Percentiles rank a stretch among this genome's conserved stretches.
Evolutionary conservation across 768 basidiomycete genomes (phyloP).

Genomic region (Mrakia frigida): DNA sequence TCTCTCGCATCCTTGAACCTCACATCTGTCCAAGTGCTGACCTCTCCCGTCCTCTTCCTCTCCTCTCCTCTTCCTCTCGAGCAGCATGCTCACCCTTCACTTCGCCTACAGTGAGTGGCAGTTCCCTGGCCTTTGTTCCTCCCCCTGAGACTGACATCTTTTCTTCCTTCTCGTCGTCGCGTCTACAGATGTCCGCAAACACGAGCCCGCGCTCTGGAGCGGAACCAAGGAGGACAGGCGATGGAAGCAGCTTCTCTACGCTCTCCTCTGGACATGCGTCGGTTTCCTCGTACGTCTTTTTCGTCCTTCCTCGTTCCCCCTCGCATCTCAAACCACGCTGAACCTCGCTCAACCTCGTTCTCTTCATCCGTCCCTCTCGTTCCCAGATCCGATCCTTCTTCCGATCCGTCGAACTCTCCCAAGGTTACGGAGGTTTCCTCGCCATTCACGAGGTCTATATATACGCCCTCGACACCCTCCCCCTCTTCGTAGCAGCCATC

Average conservation of each 20-base stretch:
- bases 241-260: conserved; percentile 26
- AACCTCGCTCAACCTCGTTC: not conserved
- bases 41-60: not conserved
- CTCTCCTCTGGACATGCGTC: conserved; percentile 27
- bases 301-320: not conserved
- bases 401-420: conserved; percentile 17
- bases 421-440: conserved; percentile 4
- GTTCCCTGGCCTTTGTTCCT: not conserved
- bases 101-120: not conserved
- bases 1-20: not conserved
- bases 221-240: conserved; percentile 13
- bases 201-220: conserved; percentile 29
- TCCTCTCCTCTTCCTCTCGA: not conserved
- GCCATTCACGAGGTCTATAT: conserved; percentile 18
- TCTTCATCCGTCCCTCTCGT: not conserved
- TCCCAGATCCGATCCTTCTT: conserved; percentile 27
- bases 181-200: conserved; percentile 16
- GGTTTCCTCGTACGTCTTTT: conserved; percentile 54
- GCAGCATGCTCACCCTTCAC: conserved; percentile 12
- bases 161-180: not conserved
- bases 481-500: conserved; percentile 26
- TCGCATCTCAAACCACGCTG: not conserved
- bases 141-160: not conserved
- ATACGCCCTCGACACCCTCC: conserved; percentile 27
- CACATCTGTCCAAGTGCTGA: not conserved